Conservation (phyloP, 495 filamentous ascomycete genomes). For the Aspergillus nidulans region DNA sequence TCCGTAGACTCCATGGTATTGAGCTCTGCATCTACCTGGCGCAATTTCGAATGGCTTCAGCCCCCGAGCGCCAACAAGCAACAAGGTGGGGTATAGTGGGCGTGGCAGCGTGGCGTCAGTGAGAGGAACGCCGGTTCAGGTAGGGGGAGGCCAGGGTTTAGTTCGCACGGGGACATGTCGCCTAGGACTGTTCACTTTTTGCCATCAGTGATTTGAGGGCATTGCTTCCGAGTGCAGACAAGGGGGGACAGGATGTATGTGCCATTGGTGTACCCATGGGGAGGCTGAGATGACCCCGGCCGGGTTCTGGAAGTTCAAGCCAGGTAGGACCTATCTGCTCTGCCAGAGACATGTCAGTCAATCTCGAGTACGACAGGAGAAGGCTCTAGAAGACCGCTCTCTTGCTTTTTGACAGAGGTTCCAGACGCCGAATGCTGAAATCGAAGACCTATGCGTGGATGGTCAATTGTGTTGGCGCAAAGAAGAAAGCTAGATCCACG, state of each 20-base stretch:
- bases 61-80: background rate
- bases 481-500: no score
- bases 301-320: background rate
- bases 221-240: background rate
- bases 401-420: no score
- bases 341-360: background rate
- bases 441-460: no score
- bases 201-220: background rate
- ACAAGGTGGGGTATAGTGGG: conserved; percentile 5
- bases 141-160: background rate
- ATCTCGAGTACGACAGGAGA: background rate
- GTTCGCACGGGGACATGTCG: background rate
- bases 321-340: background rate
- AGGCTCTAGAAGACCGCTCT: no score
- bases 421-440: background rate
- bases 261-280: background rate
- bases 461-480: no score
- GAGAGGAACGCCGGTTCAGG: background rate
- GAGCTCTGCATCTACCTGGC: conserved; percentile 1
- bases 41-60: conserved; percentile 9
- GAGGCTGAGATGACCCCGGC: background rate
- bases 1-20: background rate
- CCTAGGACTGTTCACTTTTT: background rate
- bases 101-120: conserved; percentile 1
- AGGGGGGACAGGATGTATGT: background rate